Base-by-base conservation (phyloP, 2,329 filamentous ascomycete genomes). In the Aspergillus calidoustus region DNA sequence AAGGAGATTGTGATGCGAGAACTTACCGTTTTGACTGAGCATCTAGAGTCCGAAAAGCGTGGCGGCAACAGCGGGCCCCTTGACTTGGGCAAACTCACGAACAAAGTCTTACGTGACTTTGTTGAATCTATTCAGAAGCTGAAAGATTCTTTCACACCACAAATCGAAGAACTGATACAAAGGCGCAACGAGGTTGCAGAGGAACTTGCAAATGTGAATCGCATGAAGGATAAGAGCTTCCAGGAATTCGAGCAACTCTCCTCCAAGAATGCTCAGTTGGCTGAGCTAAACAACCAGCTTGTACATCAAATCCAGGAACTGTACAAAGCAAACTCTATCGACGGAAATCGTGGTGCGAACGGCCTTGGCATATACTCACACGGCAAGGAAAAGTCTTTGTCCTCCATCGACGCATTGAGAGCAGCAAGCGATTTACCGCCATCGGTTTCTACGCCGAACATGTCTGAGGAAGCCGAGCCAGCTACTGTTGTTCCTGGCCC, bases 181-280 rank as follows among this genome's bases (percentile, higher is more conserved):
- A 91, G 94, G 77, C 88, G 92, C 63, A 92, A 95, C 71, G 87
- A 92, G 66, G 79, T 97, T 13, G 81, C 93, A 0, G 92, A 97
- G 59, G 93, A 98, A 76, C 92, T 94, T 73, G 88, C 89, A 61
- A 90, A 89, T 69, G 86, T 96, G 25, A 87, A 91, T 44, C 89
- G 91, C 56, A 91, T 95, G 81, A 92, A 96, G 70, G 94, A 98
- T 76, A 92, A 95, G 74, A 93, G 92, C 15, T 89, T 97, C 70
- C 88, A 96, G 71, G 95, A 99, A 73, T 98, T 97, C 72, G 95
- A 98, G 80, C 92, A 96, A 72, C 82, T 99, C 49, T 96, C 92
- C 11, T 90, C 89, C 60, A 97, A 97, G 83, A 99, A 99, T 74
- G 90, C 91, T 0, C 94, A 98, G 79, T 84, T 99, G 63, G 90